A percentile compares a stretch with the other conserved stretches of the same genome.
Conservation (phyloP, 2,329 filamentous ascomycete genomes). For the Fusarium succisae region DNA sequence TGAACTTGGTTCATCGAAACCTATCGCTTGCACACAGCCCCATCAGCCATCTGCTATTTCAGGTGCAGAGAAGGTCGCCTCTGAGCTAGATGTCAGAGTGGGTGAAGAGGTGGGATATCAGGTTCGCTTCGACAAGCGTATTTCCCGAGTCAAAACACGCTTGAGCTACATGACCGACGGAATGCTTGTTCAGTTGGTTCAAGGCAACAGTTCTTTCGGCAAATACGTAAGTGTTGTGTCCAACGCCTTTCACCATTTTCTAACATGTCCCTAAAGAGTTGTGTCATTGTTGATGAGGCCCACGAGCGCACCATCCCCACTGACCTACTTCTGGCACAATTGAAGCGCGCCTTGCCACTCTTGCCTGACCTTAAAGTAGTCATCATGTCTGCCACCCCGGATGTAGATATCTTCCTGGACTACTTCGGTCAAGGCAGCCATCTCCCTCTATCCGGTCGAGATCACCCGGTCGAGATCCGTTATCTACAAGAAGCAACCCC, state of each 20-base stretch:
- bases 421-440: neutral
- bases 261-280: neutral
- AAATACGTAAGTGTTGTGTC: neutral
- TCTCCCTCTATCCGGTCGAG: neutral
- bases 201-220: neutral
- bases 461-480: neutral
- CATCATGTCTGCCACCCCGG: neutral
- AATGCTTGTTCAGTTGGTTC: neutral
- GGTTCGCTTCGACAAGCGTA: constrained; percentile 76
- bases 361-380: neutral
- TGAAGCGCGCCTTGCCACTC: neutral
- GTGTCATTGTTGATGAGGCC: neutral
- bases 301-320: neutral
- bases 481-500: neutral
- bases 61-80: constrained; percentile 87
- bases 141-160: neutral
- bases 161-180: constrained; percentile 30
- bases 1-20: neutral
- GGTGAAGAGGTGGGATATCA: constrained; percentile 91
- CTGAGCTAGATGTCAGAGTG: constrained; percentile 84
- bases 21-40: constrained; percentile 65
- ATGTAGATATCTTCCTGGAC: neutral
- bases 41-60: constrained; percentile 90
- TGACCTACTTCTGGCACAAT: neutral
- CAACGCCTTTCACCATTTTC: neutral